phyloP scores from a whole-genome alignment of 768 basidiomycete genomes.

The Termitomyces sp. region DNA sequence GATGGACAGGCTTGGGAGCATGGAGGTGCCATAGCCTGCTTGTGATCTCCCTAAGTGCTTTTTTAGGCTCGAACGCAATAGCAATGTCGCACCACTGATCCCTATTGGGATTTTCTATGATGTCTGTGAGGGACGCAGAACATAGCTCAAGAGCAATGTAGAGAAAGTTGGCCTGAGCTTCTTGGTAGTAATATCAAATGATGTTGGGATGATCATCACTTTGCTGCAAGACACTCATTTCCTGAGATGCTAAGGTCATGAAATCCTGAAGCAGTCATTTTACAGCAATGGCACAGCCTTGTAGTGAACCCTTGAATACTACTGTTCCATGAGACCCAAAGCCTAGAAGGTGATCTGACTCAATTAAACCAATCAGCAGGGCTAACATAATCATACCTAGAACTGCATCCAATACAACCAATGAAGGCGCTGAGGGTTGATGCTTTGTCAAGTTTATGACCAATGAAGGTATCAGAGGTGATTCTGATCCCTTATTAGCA shows the following conservation, averaged over 20 bases:
- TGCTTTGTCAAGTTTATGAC: conserved; percentile 21
- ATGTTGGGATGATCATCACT: conserved; percentile 99
- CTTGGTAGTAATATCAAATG: conserved; percentile 97
- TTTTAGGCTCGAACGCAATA: conserved; percentile 78
- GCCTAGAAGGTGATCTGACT: conserved; percentile 39
- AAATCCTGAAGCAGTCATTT: conserved; percentile 95
- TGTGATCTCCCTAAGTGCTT: conserved; percentile 81
- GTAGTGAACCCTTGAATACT: conserved; percentile 91
- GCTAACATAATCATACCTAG: conserved; percentile 48
- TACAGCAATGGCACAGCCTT: conserved; percentile 96
- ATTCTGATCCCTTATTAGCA: conserved; percentile 2
- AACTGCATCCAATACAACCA: conserved; percentile 68
- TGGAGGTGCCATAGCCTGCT: conserved; percentile 88
- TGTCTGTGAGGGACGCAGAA: conserved; percentile 83
- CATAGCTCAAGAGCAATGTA: conserved; percentile 97
- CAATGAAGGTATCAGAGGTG: conserved; percentile 16
- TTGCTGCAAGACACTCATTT: conserved; percentile 92
- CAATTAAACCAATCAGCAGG: background rate
- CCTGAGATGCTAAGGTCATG: conserved; percentile 88
- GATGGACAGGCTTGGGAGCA: conserved; percentile 91
- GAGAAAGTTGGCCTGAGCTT: conserved; percentile 87
- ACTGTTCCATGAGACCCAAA: conserved; percentile 97
- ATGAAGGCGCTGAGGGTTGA: conserved; percentile 35
- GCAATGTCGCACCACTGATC: conserved; percentile 72
- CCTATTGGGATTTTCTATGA: conserved; percentile 72